Evolutionary conservation across 805 yeast species (phyloP), one percentile per base, ranked within the genome.

Genomic region (Candida gorgasii): DNA sequence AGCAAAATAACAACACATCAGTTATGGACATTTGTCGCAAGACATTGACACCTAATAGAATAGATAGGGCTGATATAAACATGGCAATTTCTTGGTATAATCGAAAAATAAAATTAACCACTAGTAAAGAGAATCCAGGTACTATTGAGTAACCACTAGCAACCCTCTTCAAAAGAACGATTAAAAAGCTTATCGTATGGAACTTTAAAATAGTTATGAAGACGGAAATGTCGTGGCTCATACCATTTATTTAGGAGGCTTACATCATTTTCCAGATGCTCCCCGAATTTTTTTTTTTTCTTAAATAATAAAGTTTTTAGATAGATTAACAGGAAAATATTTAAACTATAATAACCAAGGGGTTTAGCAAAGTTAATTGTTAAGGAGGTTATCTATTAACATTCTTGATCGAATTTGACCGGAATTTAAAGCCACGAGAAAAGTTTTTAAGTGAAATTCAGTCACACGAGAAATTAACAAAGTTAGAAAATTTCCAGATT

Each of bases 401-500:
- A 14, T n/a, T 27, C 17, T 14, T 27, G 6, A 27, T 4, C 17
- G 5, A 27, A 5, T 24, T 24, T 5, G 14, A 13, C 15, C 12
- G 14, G 17, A 11, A 13, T 11, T n/a, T 11, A 27, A 27, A 26
- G 13, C 28, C 17, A 27, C 16, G n/a, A 11, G 4, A 5, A 24
- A 7, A 24, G n/a, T 5, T 24, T 24, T 24, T 11, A 24, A 24
- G 28, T 24, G 28, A 23, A 34, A 8, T 34, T 34, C 37, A 34
- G 37, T 34, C 37, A 34, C 37, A 34, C 37, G 37, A 34, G 29
- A 34, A 34, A 20, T 33, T 34, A 34, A 34, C 37, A 28, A 23
- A 13, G 17, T 3, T 8, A 36, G 39, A 27, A 27, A 23, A 23
- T 36, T 23, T 17, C 3, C 12, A 15, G 11, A 22, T 34, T 17